Conservation (phyloP, 768 basidiomycete genomes). For the Boletus vermiculosoides region DNA sequence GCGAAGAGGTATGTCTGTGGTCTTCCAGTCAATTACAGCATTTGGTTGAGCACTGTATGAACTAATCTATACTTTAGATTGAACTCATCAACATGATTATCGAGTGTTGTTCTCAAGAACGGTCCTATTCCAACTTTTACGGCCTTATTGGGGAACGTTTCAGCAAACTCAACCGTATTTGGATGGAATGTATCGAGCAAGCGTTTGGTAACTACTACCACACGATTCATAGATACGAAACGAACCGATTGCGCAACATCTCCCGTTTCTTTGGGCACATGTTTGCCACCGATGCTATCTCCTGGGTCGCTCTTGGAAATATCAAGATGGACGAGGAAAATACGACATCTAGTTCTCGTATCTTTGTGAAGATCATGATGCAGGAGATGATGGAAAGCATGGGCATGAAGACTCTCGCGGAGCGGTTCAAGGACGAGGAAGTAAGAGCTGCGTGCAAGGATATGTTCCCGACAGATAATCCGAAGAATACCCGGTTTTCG, state of each 20-base stretch:
- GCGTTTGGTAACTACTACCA: constrained; percentile 90
- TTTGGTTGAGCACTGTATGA: neutral
- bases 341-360: constrained; percentile 93
- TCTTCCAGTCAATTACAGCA: neutral
- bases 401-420: constrained; percentile 83
- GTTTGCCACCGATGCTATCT: constrained; percentile 79
- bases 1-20: constrained; percentile 73
- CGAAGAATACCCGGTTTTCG: constrained; percentile 93
- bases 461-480: constrained; percentile 96
- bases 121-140: constrained; percentile 97
- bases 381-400: constrained; percentile 93
- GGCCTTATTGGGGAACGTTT: constrained; percentile 96
- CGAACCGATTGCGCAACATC: constrained; percentile 96
- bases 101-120: constrained; percentile 99
- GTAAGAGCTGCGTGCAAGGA: constrained; percentile 66
- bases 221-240: constrained; percentile 98
- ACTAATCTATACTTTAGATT: constrained; percentile 49
- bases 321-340: constrained; percentile 97
- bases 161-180: constrained; percentile 91
- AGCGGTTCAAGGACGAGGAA: constrained; percentile 88
- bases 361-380: constrained; percentile 97
- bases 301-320: constrained; percentile 81
- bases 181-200: constrained; percentile 86
- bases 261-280: constrained; percentile 96
- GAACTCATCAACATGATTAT: constrained; percentile 98